These are phyloP conservation scores for Xylaria acuta DNA, from an alignment of 495 filamentous ascomycete species.

Conservation along the genomic window DNA sequence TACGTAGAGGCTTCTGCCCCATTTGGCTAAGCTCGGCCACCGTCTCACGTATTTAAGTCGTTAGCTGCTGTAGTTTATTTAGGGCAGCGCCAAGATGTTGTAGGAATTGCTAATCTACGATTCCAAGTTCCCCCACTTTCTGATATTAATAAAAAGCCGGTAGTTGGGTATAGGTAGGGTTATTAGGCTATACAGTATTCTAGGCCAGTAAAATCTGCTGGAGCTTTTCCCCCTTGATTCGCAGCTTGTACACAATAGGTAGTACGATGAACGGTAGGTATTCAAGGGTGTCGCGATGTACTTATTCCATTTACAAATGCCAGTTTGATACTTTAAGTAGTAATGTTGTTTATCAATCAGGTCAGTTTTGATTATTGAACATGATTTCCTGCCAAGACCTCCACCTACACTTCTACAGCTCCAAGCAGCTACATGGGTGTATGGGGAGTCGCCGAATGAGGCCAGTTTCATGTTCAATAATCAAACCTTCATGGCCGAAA, in stretches of 20 bases:
- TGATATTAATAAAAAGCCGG: constrained; percentile 8
- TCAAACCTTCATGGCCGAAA: no score
- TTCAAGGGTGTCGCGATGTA: no score
- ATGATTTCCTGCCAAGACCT: no score
- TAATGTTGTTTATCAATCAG: neutral
- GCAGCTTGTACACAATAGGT: neutral
- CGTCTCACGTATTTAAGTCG: neutral
- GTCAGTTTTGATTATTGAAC: no score
- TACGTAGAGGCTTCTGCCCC: neutral
- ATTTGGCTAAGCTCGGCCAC: neutral
- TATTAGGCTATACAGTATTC: constrained; percentile 11
- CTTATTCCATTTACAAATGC: neutral
- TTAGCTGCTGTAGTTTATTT: neutral
- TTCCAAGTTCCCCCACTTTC: neutral
- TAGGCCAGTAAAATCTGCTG: no score
- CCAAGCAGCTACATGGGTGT: no score
- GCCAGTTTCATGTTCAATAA: no score
- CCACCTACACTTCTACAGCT: no score
- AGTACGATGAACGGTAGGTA: no score
- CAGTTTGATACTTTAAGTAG: neutral
- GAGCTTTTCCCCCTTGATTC: neutral
- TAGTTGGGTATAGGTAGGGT: neutral
- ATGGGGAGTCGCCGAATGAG: no score
- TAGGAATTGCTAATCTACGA: neutral
- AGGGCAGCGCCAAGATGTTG: neutral